Conservation (phyloP, 306 rosid genomes). For the Vigna nakashimae region DNA sequence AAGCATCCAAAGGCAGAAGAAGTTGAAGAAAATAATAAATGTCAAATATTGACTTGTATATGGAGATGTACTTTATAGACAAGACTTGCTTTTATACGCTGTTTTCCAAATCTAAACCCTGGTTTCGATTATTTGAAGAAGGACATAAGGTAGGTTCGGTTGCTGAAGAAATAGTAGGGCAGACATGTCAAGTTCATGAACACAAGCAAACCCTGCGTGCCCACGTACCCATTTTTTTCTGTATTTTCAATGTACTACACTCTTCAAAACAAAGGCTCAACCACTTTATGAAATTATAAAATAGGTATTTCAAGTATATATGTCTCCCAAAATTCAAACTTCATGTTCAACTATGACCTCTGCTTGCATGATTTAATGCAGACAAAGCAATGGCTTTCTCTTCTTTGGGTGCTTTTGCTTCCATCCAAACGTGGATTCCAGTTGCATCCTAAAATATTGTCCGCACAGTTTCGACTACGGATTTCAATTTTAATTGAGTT, state of each 20-base stretch:
- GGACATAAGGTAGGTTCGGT: conserved; percentile 51
- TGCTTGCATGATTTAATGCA: conserved; percentile 20
- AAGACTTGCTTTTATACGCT: conserved; percentile 34
- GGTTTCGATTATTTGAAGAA: conserved; percentile 23
- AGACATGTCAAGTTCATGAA: conserved; percentile 53
- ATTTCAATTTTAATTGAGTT: conserved; percentile 4
- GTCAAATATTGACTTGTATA: conserved; percentile 26
- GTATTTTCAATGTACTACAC: conserved; percentile 19
- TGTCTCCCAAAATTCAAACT: conserved; percentile 47
- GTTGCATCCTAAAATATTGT: conserved; percentile 8
- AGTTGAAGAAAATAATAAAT: conserved; percentile 21
- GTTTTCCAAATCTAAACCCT: conserved; percentile 41
- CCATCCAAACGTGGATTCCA: conserved; percentile 30
- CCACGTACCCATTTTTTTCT: conserved; percentile 31
- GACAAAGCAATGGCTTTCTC: conserved; percentile 32
- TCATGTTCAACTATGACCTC: conserved; percentile 36
- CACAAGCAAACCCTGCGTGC: conserved; percentile 20
- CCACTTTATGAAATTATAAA: conserved; percentile 29
- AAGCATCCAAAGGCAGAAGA: conserved; percentile 12
- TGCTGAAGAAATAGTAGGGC: conserved; percentile 50
- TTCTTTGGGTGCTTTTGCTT: conserved; percentile 40
- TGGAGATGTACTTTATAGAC: conserved; percentile 18
- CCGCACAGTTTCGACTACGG: neutral
- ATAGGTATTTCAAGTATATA: conserved; percentile 28
- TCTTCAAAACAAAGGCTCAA: conserved; percentile 34